Conservation (phyloP, 2,329 filamentous ascomycete genomes). For the Ophiostoma sp. region DNA sequence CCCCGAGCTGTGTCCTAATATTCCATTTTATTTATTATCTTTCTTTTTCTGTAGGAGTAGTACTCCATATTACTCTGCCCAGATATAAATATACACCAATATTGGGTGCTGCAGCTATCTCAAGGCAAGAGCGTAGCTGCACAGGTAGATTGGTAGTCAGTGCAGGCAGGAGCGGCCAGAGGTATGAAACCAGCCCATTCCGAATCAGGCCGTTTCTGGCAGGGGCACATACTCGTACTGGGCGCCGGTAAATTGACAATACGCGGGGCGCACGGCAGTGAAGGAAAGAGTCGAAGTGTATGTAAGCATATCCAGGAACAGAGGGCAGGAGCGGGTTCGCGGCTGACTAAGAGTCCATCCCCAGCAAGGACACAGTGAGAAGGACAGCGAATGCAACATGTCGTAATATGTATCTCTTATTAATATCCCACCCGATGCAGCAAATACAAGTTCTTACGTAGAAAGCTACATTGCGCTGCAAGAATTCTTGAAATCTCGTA, state of each 20-base stretch:
- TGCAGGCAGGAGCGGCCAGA: slow-evolving; percentile 1
- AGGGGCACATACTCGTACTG: neutral
- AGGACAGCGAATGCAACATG: neutral
- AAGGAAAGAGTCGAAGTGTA: neutral
- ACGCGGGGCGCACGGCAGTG: neutral
- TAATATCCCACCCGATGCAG: neutral
- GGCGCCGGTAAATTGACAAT: slow-evolving; percentile 3
- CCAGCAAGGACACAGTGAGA: too few species aligned
- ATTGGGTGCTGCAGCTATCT: too few species aligned
- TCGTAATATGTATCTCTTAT: too few species aligned
- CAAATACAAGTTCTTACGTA: neutral
- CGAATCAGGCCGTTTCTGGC: neutral
- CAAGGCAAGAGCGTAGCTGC: too few species aligned
- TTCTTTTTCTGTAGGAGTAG: too few species aligned
- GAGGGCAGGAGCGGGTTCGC: neutral
- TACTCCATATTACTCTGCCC: too few species aligned
- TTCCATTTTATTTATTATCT: too few species aligned
- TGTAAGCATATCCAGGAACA: too few species aligned
- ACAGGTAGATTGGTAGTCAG: neutral
- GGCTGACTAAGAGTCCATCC: neutral
- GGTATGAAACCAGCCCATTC: neutral
- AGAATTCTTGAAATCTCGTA: slow-evolving; percentile 2
- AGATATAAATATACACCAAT: too few species aligned
- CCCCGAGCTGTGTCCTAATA: too few species aligned
- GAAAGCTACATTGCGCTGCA: slow-evolving; percentile 4